phyloP scores from a whole-genome alignment of 495 filamentous ascomycete species.

The Penicillium salamii region DNA sequence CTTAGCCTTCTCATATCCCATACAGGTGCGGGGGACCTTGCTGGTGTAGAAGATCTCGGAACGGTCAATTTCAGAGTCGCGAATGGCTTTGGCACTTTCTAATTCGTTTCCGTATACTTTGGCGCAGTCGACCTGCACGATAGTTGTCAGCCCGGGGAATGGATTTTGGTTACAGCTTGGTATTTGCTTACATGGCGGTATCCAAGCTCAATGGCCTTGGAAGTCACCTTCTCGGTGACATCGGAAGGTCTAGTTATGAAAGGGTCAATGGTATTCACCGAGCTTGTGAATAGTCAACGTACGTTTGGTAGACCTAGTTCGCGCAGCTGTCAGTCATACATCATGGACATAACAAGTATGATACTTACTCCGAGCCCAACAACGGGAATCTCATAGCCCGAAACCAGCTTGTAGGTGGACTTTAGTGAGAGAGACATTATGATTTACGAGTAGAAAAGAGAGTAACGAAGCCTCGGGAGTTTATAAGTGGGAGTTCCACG shows the following conservation, averaged over 20 bases:
- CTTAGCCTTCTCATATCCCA: slow-evolving; percentile 52
- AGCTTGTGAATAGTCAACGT: slow-evolving; percentile 9
- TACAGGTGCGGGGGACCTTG: slow-evolving; percentile 46
- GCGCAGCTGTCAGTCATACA: slow-evolving; percentile 4
- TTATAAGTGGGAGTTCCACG: background rate
- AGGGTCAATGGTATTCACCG: slow-evolving; percentile 4
- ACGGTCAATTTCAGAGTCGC: slow-evolving; percentile 42
- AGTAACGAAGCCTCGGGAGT: too few relatives aligned
- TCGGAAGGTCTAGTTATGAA: slow-evolving; percentile 43
- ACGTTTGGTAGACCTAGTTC: slow-evolving; percentile 73
- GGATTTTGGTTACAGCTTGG: background rate
- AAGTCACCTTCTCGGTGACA: slow-evolving; percentile 53
- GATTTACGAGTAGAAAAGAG: background rate
- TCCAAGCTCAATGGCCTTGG: slow-evolving; percentile 64
- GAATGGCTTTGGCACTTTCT: slow-evolving; percentile 47
- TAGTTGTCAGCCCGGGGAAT: background rate
- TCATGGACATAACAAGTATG: background rate
- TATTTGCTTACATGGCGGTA: slow-evolving; percentile 62
- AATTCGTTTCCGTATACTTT: slow-evolving; percentile 53
- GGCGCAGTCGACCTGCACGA: slow-evolving; percentile 50
- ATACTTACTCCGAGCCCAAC: slow-evolving; percentile 69
- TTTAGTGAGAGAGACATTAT: slow-evolving; percentile 62
- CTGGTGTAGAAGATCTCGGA: slow-evolving; percentile 56
- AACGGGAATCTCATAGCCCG: slow-evolving; percentile 73
- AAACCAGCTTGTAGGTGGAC: slow-evolving; percentile 65